These are phyloP conservation scores for Cladosporium sp. DNA, from an alignment of 2,329 filamentous ascomycete genomes.

Conservation along the genomic window DNA sequence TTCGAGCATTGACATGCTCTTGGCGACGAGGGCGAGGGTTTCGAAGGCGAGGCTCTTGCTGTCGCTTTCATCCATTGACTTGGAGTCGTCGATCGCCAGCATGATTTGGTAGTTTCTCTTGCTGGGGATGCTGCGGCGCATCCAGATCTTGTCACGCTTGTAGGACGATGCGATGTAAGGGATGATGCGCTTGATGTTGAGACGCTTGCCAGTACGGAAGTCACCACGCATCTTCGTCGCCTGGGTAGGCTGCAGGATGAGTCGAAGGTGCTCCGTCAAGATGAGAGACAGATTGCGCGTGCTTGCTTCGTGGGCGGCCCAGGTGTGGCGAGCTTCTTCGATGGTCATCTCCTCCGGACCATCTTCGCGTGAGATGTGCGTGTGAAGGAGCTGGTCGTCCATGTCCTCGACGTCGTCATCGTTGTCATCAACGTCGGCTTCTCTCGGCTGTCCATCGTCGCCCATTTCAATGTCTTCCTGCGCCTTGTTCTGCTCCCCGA, in stretches of 20 bases:
- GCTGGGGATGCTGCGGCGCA: slow-evolving; percentile 84
- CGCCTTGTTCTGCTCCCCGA: slow-evolving; percentile 42
- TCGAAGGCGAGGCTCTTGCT: slow-evolving; percentile 83
- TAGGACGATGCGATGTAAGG: slow-evolving; percentile 98
- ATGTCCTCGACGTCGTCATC: slow-evolving; percentile 39
- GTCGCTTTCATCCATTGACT: slow-evolving; percentile 81
- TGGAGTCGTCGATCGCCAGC: slow-evolving; percentile 93
- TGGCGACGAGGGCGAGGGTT: slow-evolving; percentile 86
- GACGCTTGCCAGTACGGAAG: slow-evolving; percentile 93
- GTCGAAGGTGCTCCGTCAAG: slow-evolving; percentile 87
- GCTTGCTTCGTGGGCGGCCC: slow-evolving; percentile 77
- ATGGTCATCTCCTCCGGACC: slow-evolving; percentile 19
- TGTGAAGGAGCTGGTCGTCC: slow-evolving; percentile 64
- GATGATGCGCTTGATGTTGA: slow-evolving; percentile 99
- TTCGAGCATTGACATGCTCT: slow-evolving; percentile 86
- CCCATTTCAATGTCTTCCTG: slow-evolving; percentile 37
- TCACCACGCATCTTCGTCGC: slow-evolving; percentile 95
- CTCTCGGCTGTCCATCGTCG: slow-evolving; percentile 14
- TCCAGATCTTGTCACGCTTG: slow-evolving; percentile 99
- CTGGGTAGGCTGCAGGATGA: slow-evolving; percentile 91
- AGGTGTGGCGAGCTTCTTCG: slow-evolving; percentile 66
- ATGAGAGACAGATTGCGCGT: slow-evolving; percentile 85
- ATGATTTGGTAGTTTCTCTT: slow-evolving; percentile 97
- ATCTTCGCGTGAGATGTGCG: slow-evolving; percentile 53
- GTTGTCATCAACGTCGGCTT: slow-evolving; percentile 33